Evolutionary conservation across 2,329 filamentous ascomycete species (phyloP), one percentile per base, ranked within the genome.

Genomic region (Monilinia aucupariae): DNA sequence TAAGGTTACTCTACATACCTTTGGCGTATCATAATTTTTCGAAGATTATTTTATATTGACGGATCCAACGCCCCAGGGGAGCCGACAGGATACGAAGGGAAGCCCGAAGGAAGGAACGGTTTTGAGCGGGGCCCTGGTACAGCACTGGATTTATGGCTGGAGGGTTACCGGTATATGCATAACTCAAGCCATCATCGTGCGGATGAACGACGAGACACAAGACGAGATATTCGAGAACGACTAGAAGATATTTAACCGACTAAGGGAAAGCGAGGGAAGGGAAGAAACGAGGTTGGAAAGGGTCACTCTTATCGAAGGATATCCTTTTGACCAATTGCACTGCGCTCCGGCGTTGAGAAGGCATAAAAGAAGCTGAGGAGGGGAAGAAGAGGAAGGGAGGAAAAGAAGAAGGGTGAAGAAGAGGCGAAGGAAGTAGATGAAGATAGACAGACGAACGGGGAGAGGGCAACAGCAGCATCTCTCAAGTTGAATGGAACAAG

Each of bases 71-170:
- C n/a, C 30, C 41, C 20, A 59, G 32, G 55, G 55, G n/a, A 49
- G 20, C 43, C 30, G 17, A 59, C 43, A 47, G n/a, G 55, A 49
- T 37, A 59, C 55, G 55, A 39, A 49, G 49, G 55, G n/a, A 49
- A 34, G 43, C n/a, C 22, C 55, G 55, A 49, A 25, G 15, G n/a
- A 59, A 39, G 43, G 43, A 59, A 56, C 12, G 53, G 39, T 34
- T 59, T 49, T 49, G 45, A 49, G 55, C 55, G 43, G 55, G 55
- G 43, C 55, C 55, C 43, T 39, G 20, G 43, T n/a, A 59, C 45
- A 13, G 43, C 13, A 59, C 32, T 59, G 43, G 53, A 55, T 55
- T 59, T 27, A n/a, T n/a, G n/a, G n/a, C n/a, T 48, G 30, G 48
- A 34, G 49, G 43, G n/a, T 49, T 37, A 27, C 55, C 22, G 55